These are phyloP conservation scores for Corymbia maculata DNA, from an alignment of 345 rosid genomes.

Conservation along the genomic window DNA sequence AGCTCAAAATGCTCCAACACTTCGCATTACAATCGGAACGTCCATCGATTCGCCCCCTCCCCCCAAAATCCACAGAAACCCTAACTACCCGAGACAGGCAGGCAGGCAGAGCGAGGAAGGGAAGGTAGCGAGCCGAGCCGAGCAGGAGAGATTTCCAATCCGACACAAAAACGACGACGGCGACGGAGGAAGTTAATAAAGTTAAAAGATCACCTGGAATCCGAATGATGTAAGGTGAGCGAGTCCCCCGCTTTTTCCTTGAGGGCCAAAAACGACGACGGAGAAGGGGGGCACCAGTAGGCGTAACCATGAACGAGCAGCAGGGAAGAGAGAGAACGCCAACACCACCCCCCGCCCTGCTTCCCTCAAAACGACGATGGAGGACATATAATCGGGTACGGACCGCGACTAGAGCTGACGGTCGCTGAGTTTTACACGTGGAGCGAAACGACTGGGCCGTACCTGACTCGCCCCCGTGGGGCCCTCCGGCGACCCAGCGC, in stretches of 20 bases:
- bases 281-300: neutral
- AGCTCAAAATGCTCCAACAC: neutral
- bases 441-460: neutral
- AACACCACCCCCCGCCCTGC: neutral
- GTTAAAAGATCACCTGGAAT: neutral
- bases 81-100: neutral
- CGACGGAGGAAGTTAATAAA: neutral
- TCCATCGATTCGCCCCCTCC: neutral
- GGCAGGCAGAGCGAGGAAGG: neutral
- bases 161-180: constrained; percentile 8
- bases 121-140: neutral
- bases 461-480: neutral
- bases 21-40: neutral
- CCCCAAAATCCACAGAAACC: neutral
- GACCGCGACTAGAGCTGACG: neutral
- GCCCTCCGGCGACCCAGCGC: neutral
- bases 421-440: neutral
- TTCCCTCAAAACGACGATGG: constrained; percentile 10
- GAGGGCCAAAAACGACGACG: constrained; percentile 8
- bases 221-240: neutral
- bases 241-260: neutral
- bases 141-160: neutral
- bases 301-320: neutral
- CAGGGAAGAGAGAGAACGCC: neutral
- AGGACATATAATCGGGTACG: neutral